A percentile compares a stretch with the other conserved stretches of the same genome.
These are phyloP conservation scores for Yamadazyma endophytica DNA, from an alignment of 805 yeast species.

Conservation along the genomic window DNA sequence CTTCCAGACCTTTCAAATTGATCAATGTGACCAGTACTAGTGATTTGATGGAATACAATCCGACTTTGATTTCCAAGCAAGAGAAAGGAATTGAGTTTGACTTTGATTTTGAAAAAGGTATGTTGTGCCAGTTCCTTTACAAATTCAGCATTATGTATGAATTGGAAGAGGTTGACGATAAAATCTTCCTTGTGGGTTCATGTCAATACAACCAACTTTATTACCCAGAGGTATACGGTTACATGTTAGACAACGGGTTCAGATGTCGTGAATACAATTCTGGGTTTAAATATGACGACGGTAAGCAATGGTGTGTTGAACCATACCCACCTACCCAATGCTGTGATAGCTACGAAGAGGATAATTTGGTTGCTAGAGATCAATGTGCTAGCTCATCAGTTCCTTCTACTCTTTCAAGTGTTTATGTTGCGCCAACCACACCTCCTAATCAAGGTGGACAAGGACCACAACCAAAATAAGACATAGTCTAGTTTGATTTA, in stretches of 20 bases:
- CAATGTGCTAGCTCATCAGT: slow-evolving; percentile 3
- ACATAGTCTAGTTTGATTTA: too few species aligned
- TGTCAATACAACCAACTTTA: slow-evolving; percentile 11
- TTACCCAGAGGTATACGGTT: slow-evolving; percentile 8
- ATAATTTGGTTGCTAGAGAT: slow-evolving; percentile 4
- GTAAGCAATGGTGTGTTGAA: slow-evolving; percentile 15
- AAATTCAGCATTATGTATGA: slow-evolving; percentile 14
- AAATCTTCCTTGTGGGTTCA: slow-evolving; percentile 15
- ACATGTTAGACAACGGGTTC: slow-evolving; percentile 8
- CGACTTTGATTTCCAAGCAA: slow-evolving; percentile 10
- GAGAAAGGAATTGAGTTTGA: slow-evolving; percentile 14
- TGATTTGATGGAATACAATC: slow-evolving; percentile 6
- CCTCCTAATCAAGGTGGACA: slow-evolving; percentile 1
- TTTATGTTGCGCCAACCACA: neutral
- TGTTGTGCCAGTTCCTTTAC: slow-evolving; percentile 14
- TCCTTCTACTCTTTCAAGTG: slow-evolving; percentile 2
- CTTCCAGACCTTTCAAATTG: slow-evolving; percentile 1
- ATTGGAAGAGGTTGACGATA: slow-evolving; percentile 7
- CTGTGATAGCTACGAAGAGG: slow-evolving; percentile 5
- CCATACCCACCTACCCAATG: slow-evolving; percentile 12
- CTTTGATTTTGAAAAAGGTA: slow-evolving; percentile 12
- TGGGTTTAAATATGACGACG: slow-evolving; percentile 14
- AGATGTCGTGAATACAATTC: slow-evolving; percentile 16
- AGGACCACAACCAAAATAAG: neutral
- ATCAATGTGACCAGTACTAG: slow-evolving; percentile 3